Conservation (phyloP, 371 early-diverging fungal genomes). For the Apophysomyces trapeziformis region DNA sequence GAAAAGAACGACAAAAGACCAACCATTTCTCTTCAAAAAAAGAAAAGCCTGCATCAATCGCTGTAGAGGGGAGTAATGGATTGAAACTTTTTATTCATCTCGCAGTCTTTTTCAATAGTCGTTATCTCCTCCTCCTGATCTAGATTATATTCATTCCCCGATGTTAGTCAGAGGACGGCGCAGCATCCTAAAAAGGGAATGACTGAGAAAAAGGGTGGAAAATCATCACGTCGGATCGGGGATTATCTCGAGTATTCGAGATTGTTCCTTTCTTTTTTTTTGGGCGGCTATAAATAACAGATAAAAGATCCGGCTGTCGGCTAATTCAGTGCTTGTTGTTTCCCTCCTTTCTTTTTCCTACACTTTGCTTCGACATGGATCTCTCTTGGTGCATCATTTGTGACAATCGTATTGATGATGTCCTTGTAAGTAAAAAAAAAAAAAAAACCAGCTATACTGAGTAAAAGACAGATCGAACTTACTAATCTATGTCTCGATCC, state of each 20-base stretch:
- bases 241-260: neutral
- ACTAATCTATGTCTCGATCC: constrained; percentile 3
- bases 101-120: too few species aligned
- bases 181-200: too few species aligned
- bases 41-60: too few species aligned
- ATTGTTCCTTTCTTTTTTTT: constrained; percentile 13
- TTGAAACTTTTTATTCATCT: too few species aligned
- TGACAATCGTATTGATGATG: constrained; percentile 33
- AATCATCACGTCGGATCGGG: neutral
- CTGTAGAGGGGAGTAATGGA: too few species aligned
- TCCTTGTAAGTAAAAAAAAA: constrained; percentile 14
- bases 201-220: too few species aligned
- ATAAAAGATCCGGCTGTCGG: neutral
- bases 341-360: constrained; percentile 8
- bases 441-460: too few species aligned
- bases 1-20: too few species aligned
- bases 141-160: too few species aligned
- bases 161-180: too few species aligned
- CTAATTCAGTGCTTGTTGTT: constrained; percentile 3
- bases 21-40: too few species aligned
- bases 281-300: neutral
- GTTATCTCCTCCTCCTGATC: too few species aligned
- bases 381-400: constrained; percentile 37
- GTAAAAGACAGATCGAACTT: neutral
- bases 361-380: constrained; percentile 24